Percentiles rank a stretch among this genome's conserved stretches.
Conservation (phyloP, 345 rosid species). For the Anacardium occidentale region DNA sequence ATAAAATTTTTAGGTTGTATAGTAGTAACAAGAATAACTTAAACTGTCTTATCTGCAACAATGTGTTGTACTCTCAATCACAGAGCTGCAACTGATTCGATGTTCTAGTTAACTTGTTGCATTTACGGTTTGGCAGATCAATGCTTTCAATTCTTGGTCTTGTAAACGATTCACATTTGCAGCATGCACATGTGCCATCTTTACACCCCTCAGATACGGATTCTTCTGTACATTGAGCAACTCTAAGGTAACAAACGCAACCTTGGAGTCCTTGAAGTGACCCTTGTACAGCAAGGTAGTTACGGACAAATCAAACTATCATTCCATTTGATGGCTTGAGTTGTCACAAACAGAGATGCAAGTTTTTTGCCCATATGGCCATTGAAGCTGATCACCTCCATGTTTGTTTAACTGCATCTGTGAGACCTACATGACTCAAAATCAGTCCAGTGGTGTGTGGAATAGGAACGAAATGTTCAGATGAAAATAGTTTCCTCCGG, state of each 20-base stretch:
- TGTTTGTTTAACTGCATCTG: background rate
- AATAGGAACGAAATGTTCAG: background rate
- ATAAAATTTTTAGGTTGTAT: background rate
- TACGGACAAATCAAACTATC: background rate
- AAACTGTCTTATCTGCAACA: background rate
- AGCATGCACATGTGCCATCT: conserved; percentile 39
- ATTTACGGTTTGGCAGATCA: conserved; percentile 48
- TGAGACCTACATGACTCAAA: background rate
- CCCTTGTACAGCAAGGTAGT: background rate
- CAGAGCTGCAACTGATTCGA: background rate
- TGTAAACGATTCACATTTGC: conserved; percentile 43
- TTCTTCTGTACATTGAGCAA: conserved; percentile 57
- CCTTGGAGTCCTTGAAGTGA: background rate
- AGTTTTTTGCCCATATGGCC: background rate
- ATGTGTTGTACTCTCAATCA: background rate
- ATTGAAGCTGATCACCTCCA: background rate
- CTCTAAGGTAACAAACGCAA: conserved; percentile 38
- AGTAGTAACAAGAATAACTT: too few species aligned
- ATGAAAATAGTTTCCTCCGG: background rate
- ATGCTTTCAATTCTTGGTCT: conserved; percentile 73
- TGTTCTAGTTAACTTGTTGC: conserved; percentile 14
- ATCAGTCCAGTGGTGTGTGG: too few species aligned
- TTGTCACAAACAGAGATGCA: background rate
- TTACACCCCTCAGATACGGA: conserved; percentile 57
- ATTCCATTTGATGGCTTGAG: background rate